A percentile compares a stretch with the other conserved stretches of the same genome.
phyloP scores from a whole-genome alignment of 495 filamentous ascomycete genomes.

The Trichoderma reesei region DNA sequence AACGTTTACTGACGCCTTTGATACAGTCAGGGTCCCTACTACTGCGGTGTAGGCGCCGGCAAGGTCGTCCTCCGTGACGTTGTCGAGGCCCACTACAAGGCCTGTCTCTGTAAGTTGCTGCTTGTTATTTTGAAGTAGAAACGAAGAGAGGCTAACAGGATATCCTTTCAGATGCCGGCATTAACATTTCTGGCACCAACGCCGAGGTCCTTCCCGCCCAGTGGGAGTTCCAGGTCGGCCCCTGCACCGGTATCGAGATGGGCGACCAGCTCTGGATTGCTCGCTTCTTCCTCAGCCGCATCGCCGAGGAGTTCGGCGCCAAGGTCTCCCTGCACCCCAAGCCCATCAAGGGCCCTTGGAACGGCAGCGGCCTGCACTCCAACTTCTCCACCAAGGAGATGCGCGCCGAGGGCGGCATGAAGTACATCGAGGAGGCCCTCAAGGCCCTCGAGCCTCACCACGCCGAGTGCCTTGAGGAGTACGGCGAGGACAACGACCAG shows the following conservation, averaged over 20 bases:
- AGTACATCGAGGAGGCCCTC: conserved; percentile 66
- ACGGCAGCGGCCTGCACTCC: conserved; percentile 91
- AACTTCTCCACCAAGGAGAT: conserved; percentile 85
- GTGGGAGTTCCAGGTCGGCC: conserved; percentile 99
- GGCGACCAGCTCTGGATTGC: conserved; percentile 97
- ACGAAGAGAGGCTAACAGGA: background rate
- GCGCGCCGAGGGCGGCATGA: conserved; percentile 89
- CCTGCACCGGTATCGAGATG: conserved; percentile 84
- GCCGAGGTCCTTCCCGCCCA: conserved; percentile 97
- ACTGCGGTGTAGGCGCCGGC: conserved; percentile 96
- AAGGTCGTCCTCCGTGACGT: conserved; percentile 98
- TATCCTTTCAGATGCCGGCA: conserved; percentile 44
- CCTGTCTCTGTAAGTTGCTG: conserved; percentile 39
- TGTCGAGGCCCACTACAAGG: conserved; percentile 97
- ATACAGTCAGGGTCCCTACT: conserved; percentile 78
- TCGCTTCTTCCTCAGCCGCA: conserved; percentile 90
- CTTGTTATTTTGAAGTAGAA: background rate
- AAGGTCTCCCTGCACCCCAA: conserved; percentile 96
- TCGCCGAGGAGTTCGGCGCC: conserved; percentile 94
- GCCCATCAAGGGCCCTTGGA: conserved; percentile 98
- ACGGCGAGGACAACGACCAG: conserved; percentile 36
- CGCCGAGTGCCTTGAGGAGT: conserved; percentile 91
- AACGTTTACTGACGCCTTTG: conserved; percentile 13
- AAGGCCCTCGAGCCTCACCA: conserved; percentile 74
- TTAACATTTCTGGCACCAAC: conserved; percentile 97